A percentile compares a stretch with the other conserved stretches of the same genome.
These are phyloP conservation scores for Solanum piurae DNA, from an alignment of 257 asterid species.

Conservation along the genomic window DNA sequence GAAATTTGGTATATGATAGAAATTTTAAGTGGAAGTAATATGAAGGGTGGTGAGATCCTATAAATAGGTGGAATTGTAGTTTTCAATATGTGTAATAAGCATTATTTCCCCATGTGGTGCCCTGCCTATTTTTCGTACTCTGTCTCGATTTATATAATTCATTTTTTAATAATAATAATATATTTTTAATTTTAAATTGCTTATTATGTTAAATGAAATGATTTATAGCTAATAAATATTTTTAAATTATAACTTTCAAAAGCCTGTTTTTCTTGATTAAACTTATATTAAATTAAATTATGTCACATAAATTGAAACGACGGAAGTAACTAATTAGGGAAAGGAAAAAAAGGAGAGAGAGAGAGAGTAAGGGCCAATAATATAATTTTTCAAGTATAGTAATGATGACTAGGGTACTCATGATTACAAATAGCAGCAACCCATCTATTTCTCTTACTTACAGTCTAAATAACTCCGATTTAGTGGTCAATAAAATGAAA, in stretches of 20 bases:
- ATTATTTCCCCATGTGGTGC: constrained; percentile 17
- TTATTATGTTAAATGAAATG: no score
- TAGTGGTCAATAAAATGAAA: neutral
- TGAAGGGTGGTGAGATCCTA: constrained; percentile 3
- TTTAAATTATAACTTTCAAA: no score
- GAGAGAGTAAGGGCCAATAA: neutral
- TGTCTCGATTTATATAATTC: no score
- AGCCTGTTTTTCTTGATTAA: no score
- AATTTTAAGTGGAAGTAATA: neutral
- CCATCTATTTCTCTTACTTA: constrained; percentile 17
- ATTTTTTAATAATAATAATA: no score
- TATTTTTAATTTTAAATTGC: no score
- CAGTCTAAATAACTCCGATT: neutral
- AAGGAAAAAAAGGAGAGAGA: neutral
- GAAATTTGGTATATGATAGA: neutral
- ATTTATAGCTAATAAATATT: no score
- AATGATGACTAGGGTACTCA: constrained; percentile 42
- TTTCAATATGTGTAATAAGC: constrained; percentile 15
- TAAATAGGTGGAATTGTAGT: constrained; percentile 21
- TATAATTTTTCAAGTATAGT: constrained; percentile 28
- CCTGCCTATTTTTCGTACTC: neutral
- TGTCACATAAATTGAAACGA: neutral
- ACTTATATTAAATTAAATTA: no score
- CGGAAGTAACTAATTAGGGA: neutral
- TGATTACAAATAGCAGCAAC: constrained; percentile 39